phyloP scores from a whole-genome alignment of 805 yeast species.

The Starmerella tilneyi region DNA sequence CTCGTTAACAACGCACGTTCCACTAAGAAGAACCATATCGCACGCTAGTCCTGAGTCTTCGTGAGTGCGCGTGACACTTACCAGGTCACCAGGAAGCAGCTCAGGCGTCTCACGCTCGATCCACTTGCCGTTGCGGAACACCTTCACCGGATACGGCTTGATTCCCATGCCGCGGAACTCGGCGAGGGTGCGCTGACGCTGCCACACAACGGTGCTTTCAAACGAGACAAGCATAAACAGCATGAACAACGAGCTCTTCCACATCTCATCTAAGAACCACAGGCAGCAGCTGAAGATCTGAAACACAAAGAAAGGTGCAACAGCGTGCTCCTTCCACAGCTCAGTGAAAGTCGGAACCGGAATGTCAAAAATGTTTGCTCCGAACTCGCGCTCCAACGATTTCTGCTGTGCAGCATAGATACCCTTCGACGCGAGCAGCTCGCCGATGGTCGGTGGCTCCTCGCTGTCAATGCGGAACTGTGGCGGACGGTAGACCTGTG shows the following conservation, averaged over 20 bases:
- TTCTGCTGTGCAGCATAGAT: conserved; percentile 28
- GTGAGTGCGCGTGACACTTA: conserved; percentile 74
- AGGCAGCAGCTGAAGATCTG: conserved; percentile 91
- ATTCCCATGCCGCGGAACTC: conserved; percentile 97
- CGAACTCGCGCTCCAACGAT: conserved; percentile 48
- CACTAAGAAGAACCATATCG: conserved; percentile 75
- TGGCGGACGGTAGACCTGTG: conserved; percentile 65
- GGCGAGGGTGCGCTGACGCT: conserved; percentile 85
- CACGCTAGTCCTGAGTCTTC: conserved; percentile 93
- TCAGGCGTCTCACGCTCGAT: conserved; percentile 54
- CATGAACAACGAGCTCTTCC: conserved; percentile 90
- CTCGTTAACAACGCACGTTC: conserved; percentile 92
- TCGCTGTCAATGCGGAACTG: conserved; percentile 51
- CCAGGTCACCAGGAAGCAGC: conserved; percentile 79
- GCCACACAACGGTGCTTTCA: conserved; percentile 90
- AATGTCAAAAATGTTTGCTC: conserved; percentile 81
- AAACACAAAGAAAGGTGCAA: conserved; percentile 95
- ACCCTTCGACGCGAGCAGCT: conserved; percentile 50
- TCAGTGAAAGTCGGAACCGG: conserved; percentile 89
- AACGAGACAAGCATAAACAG: conserved; percentile 85
- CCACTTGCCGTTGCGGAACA: conserved; percentile 65
- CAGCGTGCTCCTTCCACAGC: conserved; percentile 92
- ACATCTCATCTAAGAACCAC: conserved; percentile 93
- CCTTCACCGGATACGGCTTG: conserved; percentile 75
- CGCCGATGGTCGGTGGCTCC: conserved; percentile 44